Base-by-base conservation (phyloP, 2,329 filamentous ascomycete species). In the Botrytis cinerea region DNA sequence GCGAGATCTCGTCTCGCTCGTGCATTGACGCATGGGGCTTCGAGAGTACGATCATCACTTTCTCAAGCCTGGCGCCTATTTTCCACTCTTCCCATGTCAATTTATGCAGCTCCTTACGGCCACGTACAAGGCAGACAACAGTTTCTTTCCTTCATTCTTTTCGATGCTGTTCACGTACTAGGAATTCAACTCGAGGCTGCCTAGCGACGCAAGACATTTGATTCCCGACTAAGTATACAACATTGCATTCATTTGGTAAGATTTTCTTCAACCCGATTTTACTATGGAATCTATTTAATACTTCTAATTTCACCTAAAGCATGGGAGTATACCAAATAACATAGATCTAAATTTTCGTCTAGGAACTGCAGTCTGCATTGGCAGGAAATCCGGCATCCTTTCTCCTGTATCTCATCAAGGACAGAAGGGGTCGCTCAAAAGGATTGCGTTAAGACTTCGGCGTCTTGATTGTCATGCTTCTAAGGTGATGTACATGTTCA, bases 31-130 rank as follows among this genome's bases (percentile, higher is more conserved):
- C 60, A 61, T n/a, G 35, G 60, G 22, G 22, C 6, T 40, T 62
- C 12, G 25, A n/a, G 38, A 40, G 4, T 40, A 40, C n/a, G 60
- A 62, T 62, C 60, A n/a, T n/a, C 60, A 62, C 25, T 25, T 40
- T 62, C 35, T n/a, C 51, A 57, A 62, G 60, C 60, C 60, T 35
- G 38, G 60, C 35, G 59, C 32, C 22, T 61, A 61, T 25, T n/a
- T n/a, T 18, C 35, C 35, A 62, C 60, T 62, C 35, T 62, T 40
- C 59, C 25, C n/a, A 16, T 61, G 16, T 40, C 18, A 12, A 40
- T n/a, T 20, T 62, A 16, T 62, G 60, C 22, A 25, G 10, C 60
- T n/a, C 35, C 22, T n/a, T 40, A 35, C 8, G 35, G 25, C 35
- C 40, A 25, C 16, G 12, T 40, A 18, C 60, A 62, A 62, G 59